Base-by-base conservation (phyloP, 257 asterid species). In the Misopates orontium region DNA sequence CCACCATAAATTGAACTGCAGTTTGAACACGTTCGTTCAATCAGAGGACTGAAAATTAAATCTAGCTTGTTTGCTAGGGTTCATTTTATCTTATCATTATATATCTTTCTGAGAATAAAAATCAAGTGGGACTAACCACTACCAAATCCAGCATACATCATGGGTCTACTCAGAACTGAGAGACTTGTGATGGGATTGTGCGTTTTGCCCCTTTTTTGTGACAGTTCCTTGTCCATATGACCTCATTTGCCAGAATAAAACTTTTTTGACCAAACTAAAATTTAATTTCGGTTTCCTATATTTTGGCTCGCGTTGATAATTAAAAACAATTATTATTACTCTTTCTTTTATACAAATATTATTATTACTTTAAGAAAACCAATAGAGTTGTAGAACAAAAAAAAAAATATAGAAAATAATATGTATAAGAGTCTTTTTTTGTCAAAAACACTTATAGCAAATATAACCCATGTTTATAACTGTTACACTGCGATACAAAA, bases 161-260 rank as follows among this genome's bases (percentile, higher is more conserved):
- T 72, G 74, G 70, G 79, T 56, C 78, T 75, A 56, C 73, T 77
- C 62, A 56, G 65, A 67, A 56, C 36, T 75, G 83, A 67, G 10
- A 71, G 69, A 78, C 73, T 68, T 73, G 71, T 70, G 87, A 80
- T 78, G 79, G 78, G 82, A 84, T 82, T 76, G 83, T 84, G 85
- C 82, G 76, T 69, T 83, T 79, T 76, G 73, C 60, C 56, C 79
- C 72, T 69, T 78, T 77, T 75, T 65, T 60, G 66, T 83, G 85
- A 75, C 69, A 80, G 44, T 82, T 79, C 84, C 52, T 78, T 77
- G 60, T 78, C 83, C 67, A 65, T 68, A 21, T 62, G 59, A 49
- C 63, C 42, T 42, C 13, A 72, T 21, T 24, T 28, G 36, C 62
- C 73, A 55, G 5, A 44, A 63, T 39, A 18, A n/a, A n/a, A n/a